Percentiles rank a stretch among this genome's conserved stretches.
Conservation (phyloP, 2,329 filamentous ascomycete species). For the Cladophialophora bantiana region DNA sequence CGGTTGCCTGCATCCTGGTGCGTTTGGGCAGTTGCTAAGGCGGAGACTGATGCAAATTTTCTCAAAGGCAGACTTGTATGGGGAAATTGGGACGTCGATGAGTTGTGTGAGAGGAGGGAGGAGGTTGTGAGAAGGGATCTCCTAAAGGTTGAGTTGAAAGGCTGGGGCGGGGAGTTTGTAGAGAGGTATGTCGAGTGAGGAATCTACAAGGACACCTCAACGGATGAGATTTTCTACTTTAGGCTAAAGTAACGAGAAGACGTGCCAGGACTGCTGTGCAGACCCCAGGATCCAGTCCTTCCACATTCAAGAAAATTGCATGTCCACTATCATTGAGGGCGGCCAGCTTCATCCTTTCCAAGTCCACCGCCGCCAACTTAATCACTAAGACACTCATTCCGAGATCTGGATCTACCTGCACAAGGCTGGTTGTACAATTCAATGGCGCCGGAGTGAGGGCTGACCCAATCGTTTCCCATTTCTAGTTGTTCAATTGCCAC, state of each 20-base stretch:
- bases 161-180: conserved; percentile 18
- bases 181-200: conserved; percentile 7
- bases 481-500: no score
- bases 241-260: background rate
- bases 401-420: no score
- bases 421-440: no score
- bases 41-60: conserved; percentile 12
- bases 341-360: no score
- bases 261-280: no score
- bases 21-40: conserved; percentile 16
- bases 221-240: background rate
- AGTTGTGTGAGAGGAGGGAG: conserved; percentile 55
- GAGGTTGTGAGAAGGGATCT: conserved; percentile 18
- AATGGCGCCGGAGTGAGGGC: no score
- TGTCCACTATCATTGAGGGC: no score
- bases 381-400: no score
- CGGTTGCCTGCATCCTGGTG: conserved; percentile 14
- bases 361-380: no score
- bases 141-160: conserved; percentile 10
- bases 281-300: no score
- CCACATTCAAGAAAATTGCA: no score
- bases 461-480: no score
- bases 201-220: background rate
- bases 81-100: conserved; percentile 21
- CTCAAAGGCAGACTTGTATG: conserved; percentile 20